Base-by-base conservation (phyloP, 768 basidiomycete species). In the Tephrocybe sp. region DNA sequence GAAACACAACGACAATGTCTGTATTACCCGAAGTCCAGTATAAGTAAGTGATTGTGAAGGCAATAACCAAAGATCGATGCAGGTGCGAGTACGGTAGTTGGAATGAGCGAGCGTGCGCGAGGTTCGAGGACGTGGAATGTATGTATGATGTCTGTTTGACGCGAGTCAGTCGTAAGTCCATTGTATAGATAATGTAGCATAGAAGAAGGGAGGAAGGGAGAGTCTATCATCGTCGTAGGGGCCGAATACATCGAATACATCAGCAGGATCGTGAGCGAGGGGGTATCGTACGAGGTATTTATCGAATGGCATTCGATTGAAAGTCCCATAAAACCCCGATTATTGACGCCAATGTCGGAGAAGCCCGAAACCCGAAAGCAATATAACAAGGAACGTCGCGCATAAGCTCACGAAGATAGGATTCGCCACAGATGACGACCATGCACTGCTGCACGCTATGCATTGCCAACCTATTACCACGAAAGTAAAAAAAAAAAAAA, bases 301-400 rank as follows among this genome's bases (percentile, higher is more conserved):
- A 43, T 48, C 30, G 26, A 38, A 26, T 26, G 26, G 7, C 7
- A 4, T 26, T 26, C 26, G 26, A 26, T 26, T 26, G 4, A 26
- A 26, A 26, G 26, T 26, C 26, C 26, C 26, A 26, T 3, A 12
- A 19, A 14, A 19, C 11, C 19, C 31, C 12, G 23, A 11, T 53
- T 50, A 56, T 26, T 26, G 26, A 11, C 49, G 56, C 45, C 51
- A 43, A 32, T 60, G 58, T 45, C 83, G 72, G 30, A 87, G 65
- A 40, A 86, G 65, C 4, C 78, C 72, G 60, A 80, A 78, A 23
- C 86, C 86, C n/a, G 84, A 85, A 22, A 85, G 68, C 62, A 87
- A 72, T 67, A 85, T 75, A 61, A 89, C 71, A 56, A 86, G 66
- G 48, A 87, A 65, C 2, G 82, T 80, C 39, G 80, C 73, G 12